Conservation (phyloP, 306 rosid genomes). For the Erythrophleum fordii region DNA sequence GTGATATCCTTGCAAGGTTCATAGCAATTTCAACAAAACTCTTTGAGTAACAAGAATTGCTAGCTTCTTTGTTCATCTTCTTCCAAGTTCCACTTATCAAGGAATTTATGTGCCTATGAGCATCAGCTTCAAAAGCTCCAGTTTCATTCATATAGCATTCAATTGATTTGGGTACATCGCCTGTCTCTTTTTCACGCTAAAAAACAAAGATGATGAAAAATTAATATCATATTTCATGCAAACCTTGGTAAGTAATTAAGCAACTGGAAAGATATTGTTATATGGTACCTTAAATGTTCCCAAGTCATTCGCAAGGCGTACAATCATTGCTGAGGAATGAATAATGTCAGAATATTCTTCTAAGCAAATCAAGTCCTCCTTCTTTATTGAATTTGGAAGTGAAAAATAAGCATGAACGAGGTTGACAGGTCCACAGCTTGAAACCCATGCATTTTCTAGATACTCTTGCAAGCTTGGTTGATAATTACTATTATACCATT, state of each 20-base stretch:
- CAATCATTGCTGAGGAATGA: neutral
- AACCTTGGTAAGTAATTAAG: neutral
- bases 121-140: slow-evolving; percentile 30
- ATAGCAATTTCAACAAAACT: neutral
- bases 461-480: neutral
- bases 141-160: slow-evolving; percentile 48
- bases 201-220: neutral
- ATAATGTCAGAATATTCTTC: neutral
- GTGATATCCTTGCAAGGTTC: slow-evolving; percentile 29
- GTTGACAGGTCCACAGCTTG: neutral
- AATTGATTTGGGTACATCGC: slow-evolving; percentile 40
- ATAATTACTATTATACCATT: neutral
- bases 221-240: neutral
- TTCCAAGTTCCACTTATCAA: slow-evolving; percentile 38
- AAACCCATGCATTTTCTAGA: neutral
- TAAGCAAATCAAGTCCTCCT: neutral
- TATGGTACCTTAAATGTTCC: slow-evolving; percentile 1
- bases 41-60: neutral
- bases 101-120: neutral
- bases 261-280: neutral
- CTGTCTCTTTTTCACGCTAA: slow-evolving; percentile 33
- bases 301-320: slow-evolving; percentile 9
- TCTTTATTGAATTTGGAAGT: neutral
- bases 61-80: neutral
- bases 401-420: neutral